Evolutionary conservation across 345 rosid species (phyloP).

Genomic region (Atalantia buxifolia): DNA sequence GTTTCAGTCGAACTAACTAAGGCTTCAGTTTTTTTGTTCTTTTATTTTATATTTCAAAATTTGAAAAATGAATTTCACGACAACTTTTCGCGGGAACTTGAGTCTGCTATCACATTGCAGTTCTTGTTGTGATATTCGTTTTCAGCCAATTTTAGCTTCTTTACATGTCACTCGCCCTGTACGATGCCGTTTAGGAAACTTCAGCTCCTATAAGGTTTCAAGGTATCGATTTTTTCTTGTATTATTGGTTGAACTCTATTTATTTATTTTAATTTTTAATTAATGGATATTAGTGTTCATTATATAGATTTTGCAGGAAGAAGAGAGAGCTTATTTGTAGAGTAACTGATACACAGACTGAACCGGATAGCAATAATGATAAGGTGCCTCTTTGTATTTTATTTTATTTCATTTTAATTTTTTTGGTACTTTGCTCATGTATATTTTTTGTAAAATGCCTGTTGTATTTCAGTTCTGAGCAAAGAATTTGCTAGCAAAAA

Average conservation of each 20-base stretch:
- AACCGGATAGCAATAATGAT: slow-evolving; percentile 74
- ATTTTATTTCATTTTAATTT: neutral
- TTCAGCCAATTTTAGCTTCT: slow-evolving; percentile 50
- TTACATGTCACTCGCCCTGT: slow-evolving; percentile 27
- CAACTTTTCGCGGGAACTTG: slow-evolving; percentile 50
- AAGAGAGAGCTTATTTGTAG: slow-evolving; percentile 52
- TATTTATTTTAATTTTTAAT: neutral
- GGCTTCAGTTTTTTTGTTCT: no score
- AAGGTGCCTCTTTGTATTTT: slow-evolving; percentile 35
- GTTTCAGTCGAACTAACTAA: neutral
- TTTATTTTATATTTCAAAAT: neutral
- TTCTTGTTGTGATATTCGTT: slow-evolving; percentile 48
- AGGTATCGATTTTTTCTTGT: slow-evolving; percentile 33
- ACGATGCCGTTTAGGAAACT: slow-evolving; percentile 18
- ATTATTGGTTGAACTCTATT: neutral
- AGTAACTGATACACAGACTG: slow-evolving; percentile 56
- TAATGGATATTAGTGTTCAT: slow-evolving; percentile 10
- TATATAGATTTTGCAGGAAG: slow-evolving; percentile 38
- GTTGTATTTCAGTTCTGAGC: neutral
- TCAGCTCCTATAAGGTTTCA: slow-evolving; percentile 27
- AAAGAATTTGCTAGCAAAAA: neutral
- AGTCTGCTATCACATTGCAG: slow-evolving; percentile 46
- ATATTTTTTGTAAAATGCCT: neutral
- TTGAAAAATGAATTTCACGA: slow-evolving; percentile 47
- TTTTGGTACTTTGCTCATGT: neutral